phyloP scores from a whole-genome alignment of 2,329 filamentous ascomycete genomes.

The Incumbomyces lentus region DNA sequence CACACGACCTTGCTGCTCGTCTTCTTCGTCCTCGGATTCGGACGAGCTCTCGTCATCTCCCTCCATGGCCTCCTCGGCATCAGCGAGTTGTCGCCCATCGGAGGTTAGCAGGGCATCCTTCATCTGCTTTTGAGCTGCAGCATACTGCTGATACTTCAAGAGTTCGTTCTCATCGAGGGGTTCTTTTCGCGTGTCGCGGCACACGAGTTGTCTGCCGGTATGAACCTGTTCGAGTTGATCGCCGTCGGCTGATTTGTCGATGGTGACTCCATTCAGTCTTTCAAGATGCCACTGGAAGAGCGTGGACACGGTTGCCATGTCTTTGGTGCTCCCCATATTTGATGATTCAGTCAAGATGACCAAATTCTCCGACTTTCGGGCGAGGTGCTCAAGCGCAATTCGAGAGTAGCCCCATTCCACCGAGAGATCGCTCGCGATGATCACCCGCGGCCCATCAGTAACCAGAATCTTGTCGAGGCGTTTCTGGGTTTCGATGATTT shows the following conservation, averaged over 20 bases:
- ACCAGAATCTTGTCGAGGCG: constrained; percentile 62
- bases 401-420: constrained; percentile 93
- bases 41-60: constrained; percentile 80
- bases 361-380: constrained; percentile 67
- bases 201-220: constrained; percentile 51
- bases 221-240: constrained; percentile 58
- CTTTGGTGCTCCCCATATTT: constrained; percentile 15
- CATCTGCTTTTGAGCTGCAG: constrained; percentile 77
- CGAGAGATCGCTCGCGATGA: constrained; percentile 80
- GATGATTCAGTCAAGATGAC: constrained; percentile 72
- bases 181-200: constrained; percentile 52
- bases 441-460: constrained; percentile 53
- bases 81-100: constrained; percentile 36
- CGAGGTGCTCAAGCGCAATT: constrained; percentile 63
- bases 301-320: constrained; percentile 36
- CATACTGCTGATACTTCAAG: constrained; percentile 77
- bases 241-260: constrained; percentile 45
- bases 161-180: constrained; percentile 67
- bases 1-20: constrained; percentile 81
- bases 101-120: constrained; percentile 68
- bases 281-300: constrained; percentile 75
- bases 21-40: constrained; percentile 79
- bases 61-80: constrained; percentile 64
- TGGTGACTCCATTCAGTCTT: constrained; percentile 51
- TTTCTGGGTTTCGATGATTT: constrained; percentile 68